Conservation (phyloP, 352 stramenopile species). For the Pythium sp. region DNA sequence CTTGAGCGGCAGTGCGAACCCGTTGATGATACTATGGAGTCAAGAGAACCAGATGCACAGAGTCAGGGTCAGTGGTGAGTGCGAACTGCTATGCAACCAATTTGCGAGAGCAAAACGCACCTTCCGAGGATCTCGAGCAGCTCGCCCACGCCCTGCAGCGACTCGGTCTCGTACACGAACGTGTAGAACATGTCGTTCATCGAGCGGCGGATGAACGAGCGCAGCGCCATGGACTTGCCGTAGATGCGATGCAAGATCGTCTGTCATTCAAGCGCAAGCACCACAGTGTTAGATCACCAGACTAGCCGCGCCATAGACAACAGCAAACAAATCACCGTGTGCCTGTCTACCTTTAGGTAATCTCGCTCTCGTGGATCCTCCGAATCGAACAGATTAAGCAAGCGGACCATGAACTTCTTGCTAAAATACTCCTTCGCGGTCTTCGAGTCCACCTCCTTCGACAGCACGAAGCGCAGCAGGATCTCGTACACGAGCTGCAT, state of each 20-base stretch:
- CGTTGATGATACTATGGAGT: slow-evolving; percentile 96
- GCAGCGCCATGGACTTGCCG: slow-evolving; percentile 97
- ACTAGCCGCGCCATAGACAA: not conserved
- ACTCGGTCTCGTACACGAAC: slow-evolving; percentile 98
- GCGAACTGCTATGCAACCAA: too few species aligned
- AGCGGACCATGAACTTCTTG: slow-evolving; percentile 95
- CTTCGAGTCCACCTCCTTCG: slow-evolving; percentile 95
- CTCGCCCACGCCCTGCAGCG: slow-evolving; percentile 94
- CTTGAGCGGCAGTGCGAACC: slow-evolving; percentile 98
- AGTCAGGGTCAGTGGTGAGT: too few species aligned
- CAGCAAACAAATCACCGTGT: not conserved
- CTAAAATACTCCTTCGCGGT: slow-evolving; percentile 97
- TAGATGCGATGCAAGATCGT: slow-evolving; percentile 99
- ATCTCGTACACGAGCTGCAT: slow-evolving; percentile 99
- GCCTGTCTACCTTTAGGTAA: slow-evolving; percentile 91
- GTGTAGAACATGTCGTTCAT: slow-evolving; percentile 99
- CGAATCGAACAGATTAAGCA: slow-evolving; percentile 86
- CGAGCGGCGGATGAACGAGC: slow-evolving; percentile 96
- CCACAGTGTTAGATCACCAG: not conserved
- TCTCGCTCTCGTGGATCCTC: slow-evolving; percentile 98
- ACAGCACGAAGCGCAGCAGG: slow-evolving; percentile 97
- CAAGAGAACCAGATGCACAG: not conserved
- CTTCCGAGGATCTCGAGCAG: slow-evolving; percentile 97
- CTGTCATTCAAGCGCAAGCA: slow-evolving; percentile 16
- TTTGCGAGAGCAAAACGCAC: slow-evolving; percentile 12